Base-by-base conservation (phyloP, 345 rosid genomes). In the Excoecaria cochinchinensis region DNA sequence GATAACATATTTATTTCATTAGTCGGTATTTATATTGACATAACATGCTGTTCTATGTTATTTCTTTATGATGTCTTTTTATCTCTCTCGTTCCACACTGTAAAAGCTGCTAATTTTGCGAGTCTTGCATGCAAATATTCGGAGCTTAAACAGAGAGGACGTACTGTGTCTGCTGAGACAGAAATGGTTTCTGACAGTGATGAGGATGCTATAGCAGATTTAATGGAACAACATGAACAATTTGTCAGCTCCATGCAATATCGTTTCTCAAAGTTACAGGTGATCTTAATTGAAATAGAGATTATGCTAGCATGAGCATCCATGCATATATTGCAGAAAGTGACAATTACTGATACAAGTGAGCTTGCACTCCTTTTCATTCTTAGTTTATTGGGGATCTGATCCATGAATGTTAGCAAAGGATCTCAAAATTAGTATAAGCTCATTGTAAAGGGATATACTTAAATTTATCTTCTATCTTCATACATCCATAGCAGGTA, bases 241-340 rank as follows among this genome's bases (percentile, higher is more conserved):
- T 93, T 93, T 80, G 57, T 89, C 84, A 86, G 94, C 92, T 87
- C 92, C 55, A 90, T 96, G 97, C 94, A 89, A 67, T 90, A 98
- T 78, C 98, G 99, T 57, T 82, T 93, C 63, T 87, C 92, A 22
- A 96, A 90, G 84, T 84, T 96, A 86, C 97, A 96, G 99, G 99
- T 96, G 82, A 75, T 63, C 63, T 47, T 39, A n/a, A 66, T 63
- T 53, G 76, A 80, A 77, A 53, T 69, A 74, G 46, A 77, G 52
- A 14, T 60, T 58, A 58, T n/a, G 55, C 40, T 57, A 19, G 8
- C n/a, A 44, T 24, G 14, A 36, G 58, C 8, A 50, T 44, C 24
- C n/a, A 46, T 67, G 57, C 58, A 44, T 3, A 24, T 74, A 53
- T 15, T 17, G 52, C 17, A 57, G 51, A 40, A 55, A 71, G 21